Conservation (phyloP, 345 rosid genomes). For the Diplotaxis tenuifolia region DNA sequence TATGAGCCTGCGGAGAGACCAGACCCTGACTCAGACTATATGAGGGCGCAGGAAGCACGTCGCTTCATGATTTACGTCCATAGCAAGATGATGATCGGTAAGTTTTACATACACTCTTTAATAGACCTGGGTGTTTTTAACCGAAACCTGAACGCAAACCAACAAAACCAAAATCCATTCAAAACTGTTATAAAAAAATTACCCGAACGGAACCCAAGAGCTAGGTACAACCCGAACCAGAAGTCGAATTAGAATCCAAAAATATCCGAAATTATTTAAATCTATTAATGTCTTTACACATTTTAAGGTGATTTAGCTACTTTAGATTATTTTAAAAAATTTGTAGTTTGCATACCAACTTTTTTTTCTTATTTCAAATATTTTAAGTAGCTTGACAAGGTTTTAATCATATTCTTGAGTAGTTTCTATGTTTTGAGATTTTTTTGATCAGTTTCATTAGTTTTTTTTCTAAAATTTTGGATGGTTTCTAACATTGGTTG, state of each 20-base stretch:
- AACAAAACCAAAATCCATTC: background rate
- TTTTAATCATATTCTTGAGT: background rate
- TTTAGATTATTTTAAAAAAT: background rate
- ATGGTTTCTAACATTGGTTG: no score
- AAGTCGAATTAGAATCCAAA: background rate
- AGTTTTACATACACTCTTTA: constrained; percentile 21
- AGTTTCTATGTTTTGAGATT: background rate
- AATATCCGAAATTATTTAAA: background rate
- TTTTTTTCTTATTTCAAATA: background rate
- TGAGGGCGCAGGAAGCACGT: constrained; percentile 68
- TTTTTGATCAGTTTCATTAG: background rate
- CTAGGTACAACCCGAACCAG: background rate
- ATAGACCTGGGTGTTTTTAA: background rate
- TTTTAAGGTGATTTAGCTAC: background rate
- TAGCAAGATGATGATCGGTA: constrained; percentile 98
- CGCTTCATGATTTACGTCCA: constrained; percentile 99
- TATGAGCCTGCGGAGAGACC: constrained; percentile 85
- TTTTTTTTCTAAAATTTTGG: background rate
- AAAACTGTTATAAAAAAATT: background rate
- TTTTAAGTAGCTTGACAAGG: background rate
- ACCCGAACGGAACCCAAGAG: background rate
- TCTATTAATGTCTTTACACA: background rate
- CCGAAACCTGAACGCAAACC: background rate
- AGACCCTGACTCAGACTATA: constrained; percentile 45
- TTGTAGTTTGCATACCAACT: background rate